Evolutionary conservation across 2,329 filamentous ascomycete species (phyloP).

Genomic region (Apiospora sp.): DNA sequence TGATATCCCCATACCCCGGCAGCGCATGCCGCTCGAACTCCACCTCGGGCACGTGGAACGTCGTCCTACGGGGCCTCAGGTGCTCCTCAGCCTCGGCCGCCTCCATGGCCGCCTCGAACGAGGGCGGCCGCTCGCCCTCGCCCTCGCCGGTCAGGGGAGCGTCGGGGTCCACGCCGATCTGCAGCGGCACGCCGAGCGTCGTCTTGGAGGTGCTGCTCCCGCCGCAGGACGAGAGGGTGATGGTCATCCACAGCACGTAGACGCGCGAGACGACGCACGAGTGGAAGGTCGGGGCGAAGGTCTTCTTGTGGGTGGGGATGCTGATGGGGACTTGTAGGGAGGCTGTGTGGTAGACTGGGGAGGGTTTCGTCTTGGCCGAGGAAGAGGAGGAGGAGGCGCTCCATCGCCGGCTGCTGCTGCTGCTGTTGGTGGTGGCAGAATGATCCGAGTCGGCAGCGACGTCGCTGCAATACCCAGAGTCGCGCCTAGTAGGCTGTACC

Average conservation of each 20-base stretch:
- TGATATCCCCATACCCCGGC: conserved; percentile 42
- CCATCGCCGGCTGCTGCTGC: neutral
- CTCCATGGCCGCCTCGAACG: conserved; percentile 58
- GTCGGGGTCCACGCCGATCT: conserved; percentile 53
- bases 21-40: conserved; percentile 45
- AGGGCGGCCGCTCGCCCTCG: conserved; percentile 48
- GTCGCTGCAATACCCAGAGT: conserved; percentile 63
- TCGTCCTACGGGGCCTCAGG: conserved; percentile 47
- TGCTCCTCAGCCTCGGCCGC: conserved; percentile 54
- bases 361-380: conserved; percentile 30
- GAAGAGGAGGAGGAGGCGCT: conserved; percentile 28
- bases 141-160: conserved; percentile 33
- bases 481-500: conserved; percentile 47
- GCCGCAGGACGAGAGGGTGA: conserved; percentile 50
- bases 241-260: conserved; percentile 58
- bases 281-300: conserved; percentile 65
- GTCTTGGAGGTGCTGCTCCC: conserved; percentile 48
- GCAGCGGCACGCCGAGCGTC: conserved; percentile 57
- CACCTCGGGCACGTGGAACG: conserved; percentile 45
- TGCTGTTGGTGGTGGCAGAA: conserved; percentile 36
- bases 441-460: conserved; percentile 23
- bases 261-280: conserved; percentile 63
- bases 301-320: conserved; percentile 55
- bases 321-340: conserved; percentile 56
- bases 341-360: conserved; percentile 50